Evolutionary conservation across 345 rosid species (phyloP).

Genomic region (Anastatica hierochuntica): DNA sequence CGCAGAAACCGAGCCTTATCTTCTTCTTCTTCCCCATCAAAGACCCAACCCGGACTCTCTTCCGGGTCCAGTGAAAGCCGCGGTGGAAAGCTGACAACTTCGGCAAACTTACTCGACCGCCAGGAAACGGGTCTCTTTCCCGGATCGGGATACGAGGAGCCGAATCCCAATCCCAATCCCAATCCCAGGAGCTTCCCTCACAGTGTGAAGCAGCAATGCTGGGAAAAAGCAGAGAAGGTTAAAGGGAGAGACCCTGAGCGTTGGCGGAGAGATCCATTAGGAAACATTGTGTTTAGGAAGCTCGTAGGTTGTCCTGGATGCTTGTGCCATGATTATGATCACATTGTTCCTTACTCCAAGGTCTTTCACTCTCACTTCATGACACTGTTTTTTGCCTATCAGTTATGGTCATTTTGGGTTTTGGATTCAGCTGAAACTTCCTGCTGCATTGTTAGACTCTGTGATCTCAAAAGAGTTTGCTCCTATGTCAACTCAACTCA

Average conservation of each 20-base stretch:
- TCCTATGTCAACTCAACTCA: no score
- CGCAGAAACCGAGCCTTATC: conserved; percentile 30
- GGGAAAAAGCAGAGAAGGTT: conserved; percentile 89
- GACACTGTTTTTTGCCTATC: not conserved
- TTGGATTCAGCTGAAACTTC: not conserved
- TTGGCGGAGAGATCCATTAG: conserved; percentile 79
- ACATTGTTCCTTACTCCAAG: conserved; percentile 91
- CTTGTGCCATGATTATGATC: conserved; percentile 94
- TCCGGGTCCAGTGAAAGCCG: no score
- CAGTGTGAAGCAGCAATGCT: conserved; percentile 88
- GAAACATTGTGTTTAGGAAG: conserved; percentile 78
- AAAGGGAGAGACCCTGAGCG: conserved; percentile 78
- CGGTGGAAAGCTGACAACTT: conserved; percentile 28
- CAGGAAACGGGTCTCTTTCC: conserved; percentile 28
- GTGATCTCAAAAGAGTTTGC: no score
- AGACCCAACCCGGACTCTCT: conserved; percentile 16
- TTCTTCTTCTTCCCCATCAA: conserved; percentile 34
- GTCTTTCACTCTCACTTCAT: conserved; percentile 26
- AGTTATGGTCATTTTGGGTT: not conserved
- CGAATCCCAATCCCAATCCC: conserved; percentile 42
- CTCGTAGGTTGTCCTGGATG: conserved; percentile 95
- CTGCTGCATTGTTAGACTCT: no score
- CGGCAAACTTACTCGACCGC: conserved; percentile 40
- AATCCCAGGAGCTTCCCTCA: conserved; percentile 82
- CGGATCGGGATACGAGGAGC: conserved; percentile 36